Percentiles rank a stretch among this genome's conserved stretches.
Evolutionary conservation across 1,284 basidiomycete species (phyloP).

Genomic region (Leucoagaricus sp.): DNA sequence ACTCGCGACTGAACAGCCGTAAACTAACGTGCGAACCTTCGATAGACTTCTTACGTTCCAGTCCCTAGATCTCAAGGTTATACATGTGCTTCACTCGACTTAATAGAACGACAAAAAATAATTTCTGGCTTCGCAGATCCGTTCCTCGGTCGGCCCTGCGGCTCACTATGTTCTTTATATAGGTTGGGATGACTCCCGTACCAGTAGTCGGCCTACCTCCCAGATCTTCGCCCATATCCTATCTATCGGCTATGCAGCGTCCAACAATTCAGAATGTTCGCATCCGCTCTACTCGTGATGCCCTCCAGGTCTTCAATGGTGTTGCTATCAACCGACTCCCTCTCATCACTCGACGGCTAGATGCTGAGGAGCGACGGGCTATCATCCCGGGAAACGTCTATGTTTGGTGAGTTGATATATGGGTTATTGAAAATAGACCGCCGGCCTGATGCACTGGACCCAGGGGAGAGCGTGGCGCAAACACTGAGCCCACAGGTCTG

Average conservation of each 20-base stretch:
- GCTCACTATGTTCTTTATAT: constrained; percentile 22
- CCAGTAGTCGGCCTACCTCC: constrained; percentile 14
- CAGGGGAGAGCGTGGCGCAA: constrained; percentile 77
- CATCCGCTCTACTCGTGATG: constrained; percentile 76
- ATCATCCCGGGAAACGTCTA: constrained; percentile 76
- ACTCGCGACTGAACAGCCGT: constrained; percentile 29
- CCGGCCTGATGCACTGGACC: neutral
- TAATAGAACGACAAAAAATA: constrained; percentile 44
- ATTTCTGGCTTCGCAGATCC: constrained; percentile 38
- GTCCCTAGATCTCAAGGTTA: constrained; percentile 34
- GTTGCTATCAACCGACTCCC: constrained; percentile 68
- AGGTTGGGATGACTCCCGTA: constrained; percentile 24
- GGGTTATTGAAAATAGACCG: neutral
- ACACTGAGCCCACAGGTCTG: constrained; percentile 74
- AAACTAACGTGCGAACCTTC: constrained; percentile 30
- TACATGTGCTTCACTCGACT: constrained; percentile 41
- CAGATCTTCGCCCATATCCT: constrained; percentile 17
- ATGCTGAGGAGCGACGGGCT: constrained; percentile 70
- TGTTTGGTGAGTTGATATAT: constrained; percentile 52
- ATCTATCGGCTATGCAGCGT: constrained; percentile 50
- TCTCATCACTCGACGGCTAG: constrained; percentile 75
- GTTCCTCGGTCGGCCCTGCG: constrained; percentile 39
- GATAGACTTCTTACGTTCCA: constrained; percentile 41
- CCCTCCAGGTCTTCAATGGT: constrained; percentile 75
- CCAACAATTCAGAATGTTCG: constrained; percentile 74